Conservation (phyloP, 2,329 filamentous ascomycete genomes). For the Stagonosporopsis vannaccii region DNA sequence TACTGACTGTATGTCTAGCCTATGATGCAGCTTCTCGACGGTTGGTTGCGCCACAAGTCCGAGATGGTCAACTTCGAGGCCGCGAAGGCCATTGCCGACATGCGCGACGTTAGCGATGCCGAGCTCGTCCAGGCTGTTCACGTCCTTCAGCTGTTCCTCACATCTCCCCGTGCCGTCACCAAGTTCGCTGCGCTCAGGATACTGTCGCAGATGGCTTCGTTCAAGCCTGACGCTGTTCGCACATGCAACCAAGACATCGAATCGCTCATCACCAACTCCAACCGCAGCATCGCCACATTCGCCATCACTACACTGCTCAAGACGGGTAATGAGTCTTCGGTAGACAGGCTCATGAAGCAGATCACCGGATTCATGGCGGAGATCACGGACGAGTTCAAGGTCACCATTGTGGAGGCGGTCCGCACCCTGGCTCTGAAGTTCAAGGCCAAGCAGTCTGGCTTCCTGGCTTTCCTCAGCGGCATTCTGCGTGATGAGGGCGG, state of each 20-base stretch:
- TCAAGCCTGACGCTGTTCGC: conserved; percentile 92
- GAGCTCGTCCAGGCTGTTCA: conserved; percentile 94
- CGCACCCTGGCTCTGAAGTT: conserved; percentile 97
- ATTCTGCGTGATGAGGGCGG: conserved; percentile 96
- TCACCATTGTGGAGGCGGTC: conserved; percentile 99
- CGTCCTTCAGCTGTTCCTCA: conserved; percentile 94
- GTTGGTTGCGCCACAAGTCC: conserved; percentile 97
- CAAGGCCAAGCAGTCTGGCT: conserved; percentile 95
- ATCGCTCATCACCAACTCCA: conserved; percentile 93
- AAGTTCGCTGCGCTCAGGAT: conserved; percentile 98
- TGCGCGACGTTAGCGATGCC: conserved; percentile 89
- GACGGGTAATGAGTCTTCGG: conserved; percentile 96
- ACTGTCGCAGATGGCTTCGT: conserved; percentile 93
- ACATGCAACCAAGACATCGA: conserved; percentile 98
- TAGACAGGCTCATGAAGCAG: conserved; percentile 98
- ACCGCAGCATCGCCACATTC: conserved; percentile 96
- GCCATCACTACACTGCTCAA: conserved; percentile 98
- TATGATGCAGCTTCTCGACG: conserved; percentile 96
- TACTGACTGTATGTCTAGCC: conserved; percentile 56
- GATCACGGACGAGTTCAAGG: conserved; percentile 99
- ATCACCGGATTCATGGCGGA: conserved; percentile 98
- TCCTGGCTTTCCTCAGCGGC: conserved; percentile 97
- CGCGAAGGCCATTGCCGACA: conserved; percentile 95
- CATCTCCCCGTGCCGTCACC: conserved; percentile 91
- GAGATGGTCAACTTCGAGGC: conserved; percentile 95